These are phyloP conservation scores for Russula sp. DNA, from an alignment of 768 basidiomycete species.

Conservation along the genomic window DNA sequence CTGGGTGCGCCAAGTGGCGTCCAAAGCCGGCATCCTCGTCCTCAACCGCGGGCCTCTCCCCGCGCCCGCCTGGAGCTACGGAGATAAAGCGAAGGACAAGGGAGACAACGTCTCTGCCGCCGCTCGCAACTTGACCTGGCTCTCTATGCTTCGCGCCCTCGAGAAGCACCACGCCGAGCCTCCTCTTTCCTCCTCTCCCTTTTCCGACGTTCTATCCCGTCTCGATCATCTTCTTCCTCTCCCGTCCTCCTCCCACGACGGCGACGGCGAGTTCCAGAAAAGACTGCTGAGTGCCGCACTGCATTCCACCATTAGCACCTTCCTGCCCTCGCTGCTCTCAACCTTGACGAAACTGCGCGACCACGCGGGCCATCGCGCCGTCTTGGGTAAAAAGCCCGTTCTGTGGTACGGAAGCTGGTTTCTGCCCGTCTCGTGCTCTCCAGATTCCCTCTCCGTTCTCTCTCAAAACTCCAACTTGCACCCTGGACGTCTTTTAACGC, in stretches of 20 bases:
- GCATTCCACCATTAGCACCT: conserved; percentile 14
- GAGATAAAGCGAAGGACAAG: not conserved
- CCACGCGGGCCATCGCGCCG: not conserved
- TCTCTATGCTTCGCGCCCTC: not conserved
- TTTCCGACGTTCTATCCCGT: conserved; percentile 1
- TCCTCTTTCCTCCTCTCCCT: not conserved
- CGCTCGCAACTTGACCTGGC: conserved; percentile 8
- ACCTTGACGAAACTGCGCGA: conserved; percentile 6
- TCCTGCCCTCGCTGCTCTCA: conserved; percentile 11
- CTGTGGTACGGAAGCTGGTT: conserved; percentile 20
- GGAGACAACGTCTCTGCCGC: not conserved
- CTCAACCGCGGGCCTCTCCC: conserved; percentile 15
- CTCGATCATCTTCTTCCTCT: not conserved
- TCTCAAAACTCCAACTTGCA: not conserved
- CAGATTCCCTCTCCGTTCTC: not conserved
- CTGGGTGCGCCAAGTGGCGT: conserved; percentile 5
- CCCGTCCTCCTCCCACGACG: not conserved
- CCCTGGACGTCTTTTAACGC: conserved; percentile 1
- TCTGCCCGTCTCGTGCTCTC: conserved; percentile 9
- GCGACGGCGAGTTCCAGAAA: not conserved
- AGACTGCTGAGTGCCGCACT: conserved; percentile 4
- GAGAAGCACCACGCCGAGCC: conserved; percentile 5
- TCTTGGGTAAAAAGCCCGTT: conserved; percentile 13
- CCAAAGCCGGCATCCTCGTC: conserved; percentile 4
- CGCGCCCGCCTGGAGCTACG: conserved; percentile 19